Conservation (phyloP, 2,329 filamentous ascomycete species). For the Sphaerulina musiva region DNA sequence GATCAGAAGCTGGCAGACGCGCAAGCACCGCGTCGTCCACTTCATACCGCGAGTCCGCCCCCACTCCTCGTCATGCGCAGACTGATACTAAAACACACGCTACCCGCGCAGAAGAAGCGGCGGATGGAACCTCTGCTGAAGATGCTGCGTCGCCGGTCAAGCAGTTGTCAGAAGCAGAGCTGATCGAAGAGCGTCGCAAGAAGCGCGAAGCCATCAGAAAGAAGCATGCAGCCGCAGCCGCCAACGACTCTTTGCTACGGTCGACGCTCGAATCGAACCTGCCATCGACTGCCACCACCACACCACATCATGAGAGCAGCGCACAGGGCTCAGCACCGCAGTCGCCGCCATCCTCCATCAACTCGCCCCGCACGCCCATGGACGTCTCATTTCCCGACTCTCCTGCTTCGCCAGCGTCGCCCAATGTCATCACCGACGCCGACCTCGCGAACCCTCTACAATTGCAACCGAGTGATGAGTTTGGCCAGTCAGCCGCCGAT, state of each 20-base stretch:
- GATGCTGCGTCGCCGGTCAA: slow-evolving; percentile 32
- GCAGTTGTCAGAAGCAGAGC: slow-evolving; percentile 67
- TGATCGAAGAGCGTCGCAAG: slow-evolving; percentile 78
- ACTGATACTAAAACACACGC: slow-evolving; percentile 16
- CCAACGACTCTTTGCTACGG: slow-evolving; percentile 58
- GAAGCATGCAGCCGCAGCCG: slow-evolving; percentile 61
- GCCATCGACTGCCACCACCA: slow-evolving; percentile 30
- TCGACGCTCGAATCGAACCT: slow-evolving; percentile 45
- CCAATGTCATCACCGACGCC: slow-evolving; percentile 39
- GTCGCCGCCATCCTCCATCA: slow-evolving; percentile 24
- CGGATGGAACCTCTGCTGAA: slow-evolving; percentile 38
- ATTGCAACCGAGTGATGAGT: slow-evolving; percentile 41
- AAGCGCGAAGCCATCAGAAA: slow-evolving; percentile 78
- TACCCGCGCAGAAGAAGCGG: slow-evolving; percentile 15
- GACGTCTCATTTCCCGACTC: slow-evolving; percentile 25
- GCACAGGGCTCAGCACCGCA: slow-evolving; percentile 23
- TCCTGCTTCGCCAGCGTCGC: slow-evolving; percentile 36
- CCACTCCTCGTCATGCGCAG: slow-evolving; percentile 10
- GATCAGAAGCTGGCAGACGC: slow-evolving; percentile 8
- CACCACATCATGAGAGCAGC: slow-evolving; percentile 31
- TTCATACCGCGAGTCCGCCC: slow-evolving; percentile 17
- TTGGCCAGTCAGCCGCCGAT: slow-evolving; percentile 84
- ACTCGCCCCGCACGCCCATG: slow-evolving; percentile 36
- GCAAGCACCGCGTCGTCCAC: slow-evolving; percentile 13
- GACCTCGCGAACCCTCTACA: slow-evolving; percentile 34